Percentiles rank a stretch among this genome's conserved stretches.
phyloP scores from a whole-genome alignment of 768 basidiomycete species.

The Boletus subcaerulescens region DNA sequence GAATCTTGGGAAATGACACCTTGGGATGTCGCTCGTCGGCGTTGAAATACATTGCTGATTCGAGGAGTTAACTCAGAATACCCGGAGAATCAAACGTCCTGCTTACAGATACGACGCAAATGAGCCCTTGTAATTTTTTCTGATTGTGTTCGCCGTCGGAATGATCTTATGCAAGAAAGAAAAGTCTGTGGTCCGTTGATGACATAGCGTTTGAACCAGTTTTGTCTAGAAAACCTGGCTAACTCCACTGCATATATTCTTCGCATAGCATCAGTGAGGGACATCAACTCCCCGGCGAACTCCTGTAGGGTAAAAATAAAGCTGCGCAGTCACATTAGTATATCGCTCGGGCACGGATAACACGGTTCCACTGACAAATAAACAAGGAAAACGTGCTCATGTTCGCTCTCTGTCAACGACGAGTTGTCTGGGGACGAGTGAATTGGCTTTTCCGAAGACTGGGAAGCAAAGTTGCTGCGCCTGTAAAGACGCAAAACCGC shows the following conservation, averaged over 20 bases:
- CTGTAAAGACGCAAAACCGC: constrained; percentile 77
- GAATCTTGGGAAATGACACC: constrained; percentile 76
- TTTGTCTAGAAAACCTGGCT: constrained; percentile 33
- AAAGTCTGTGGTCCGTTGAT: constrained; percentile 22
- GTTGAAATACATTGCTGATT: constrained; percentile 51
- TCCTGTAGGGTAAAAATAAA: constrained; percentile 97
- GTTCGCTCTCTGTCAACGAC: constrained; percentile 47
- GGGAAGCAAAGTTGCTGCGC: constrained; percentile 39
- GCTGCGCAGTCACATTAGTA: constrained; percentile 41
- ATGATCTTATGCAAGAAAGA: constrained; percentile 20
- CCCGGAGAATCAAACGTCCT: background rate
- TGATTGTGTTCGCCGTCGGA: constrained; percentile 10
- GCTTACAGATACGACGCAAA: constrained; percentile 45
- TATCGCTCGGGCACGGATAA: background rate
- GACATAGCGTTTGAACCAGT: constrained; percentile 42
- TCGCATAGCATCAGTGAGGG: constrained; percentile 80
- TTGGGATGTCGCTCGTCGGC: constrained; percentile 45
- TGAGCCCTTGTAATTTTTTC: constrained; percentile 18
- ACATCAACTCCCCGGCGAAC: constrained; percentile 79
- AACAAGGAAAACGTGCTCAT: constrained; percentile 83
- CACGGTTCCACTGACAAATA: constrained; percentile 71
- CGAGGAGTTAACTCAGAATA: constrained; percentile 6
- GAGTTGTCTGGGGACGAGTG: constrained; percentile 27
- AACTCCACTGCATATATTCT: constrained; percentile 71
- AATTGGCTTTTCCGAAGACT: constrained; percentile 11